Evolutionary conservation across 371 early-diverging fungal genomes (phyloP), one percentile per base, ranked within the genome.

Genomic region (Mucor ambiguus): DNA sequence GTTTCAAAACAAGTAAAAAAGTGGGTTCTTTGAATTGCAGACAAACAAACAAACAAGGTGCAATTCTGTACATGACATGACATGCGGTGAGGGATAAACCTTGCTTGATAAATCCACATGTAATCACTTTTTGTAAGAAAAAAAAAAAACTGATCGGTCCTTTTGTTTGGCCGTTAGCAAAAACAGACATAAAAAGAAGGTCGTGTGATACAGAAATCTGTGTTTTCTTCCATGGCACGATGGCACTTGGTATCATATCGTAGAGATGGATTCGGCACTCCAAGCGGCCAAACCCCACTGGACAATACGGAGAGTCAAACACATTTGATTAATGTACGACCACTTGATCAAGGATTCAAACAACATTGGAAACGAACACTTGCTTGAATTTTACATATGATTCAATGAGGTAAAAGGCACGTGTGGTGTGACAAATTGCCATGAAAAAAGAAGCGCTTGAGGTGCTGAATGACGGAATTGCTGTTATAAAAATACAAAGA

Each of bases 381-480:
- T 30, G 2, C 30, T 30, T 30, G 30, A 33, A 33, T 3, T 33
- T 24, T 52, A 28, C 52, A 28, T 24, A 52, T 52, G 28, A 28
- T 28, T 52, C 28, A 52, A 52, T 6, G 6, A 12, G 26, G 24
- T 12, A 49, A 49, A 49, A 26, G 24, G 24, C 52, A 52, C 52
- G 52, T 52, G 52, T 28, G 24, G 52, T 52, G 24, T 52, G 26
- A 52, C 52, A 52, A 52, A 52, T 52, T 52, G 52, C 28, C 52
- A 52, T 52, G 52, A 26, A 52, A 28, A 26, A 14, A 28, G 26
- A 22, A 52, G 9, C 12, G 10, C 20, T 48, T 52, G 26, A 22
- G 26, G 0, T 14, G 37, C 37, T 37, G 37, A 37, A 14, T 52
- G 52, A 26, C 14, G 26, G 14, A 11, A 16, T 16, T 52, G 26